A percentile compares a stretch with the other conserved stretches of the same genome.
These are phyloP conservation scores for Primulina eburnea DNA, from an alignment of 257 asterid genomes.

Conservation along the genomic window DNA sequence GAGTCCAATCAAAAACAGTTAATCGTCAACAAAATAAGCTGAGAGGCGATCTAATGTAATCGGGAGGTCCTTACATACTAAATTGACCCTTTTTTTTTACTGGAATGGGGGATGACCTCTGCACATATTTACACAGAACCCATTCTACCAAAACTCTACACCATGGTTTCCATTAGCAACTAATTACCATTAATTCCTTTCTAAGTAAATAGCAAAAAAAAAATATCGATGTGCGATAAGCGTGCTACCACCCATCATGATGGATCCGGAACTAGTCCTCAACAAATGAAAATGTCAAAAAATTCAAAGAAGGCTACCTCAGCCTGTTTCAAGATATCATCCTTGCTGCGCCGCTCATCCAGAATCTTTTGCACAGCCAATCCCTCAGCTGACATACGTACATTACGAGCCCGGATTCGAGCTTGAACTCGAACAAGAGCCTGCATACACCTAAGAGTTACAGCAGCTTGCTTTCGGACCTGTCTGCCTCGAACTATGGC, in stretches of 20 bases:
- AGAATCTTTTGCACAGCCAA: slow-evolving; percentile 77
- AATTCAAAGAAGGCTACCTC: slow-evolving; percentile 47
- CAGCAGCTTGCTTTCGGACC: slow-evolving; percentile 93
- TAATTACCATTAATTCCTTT: too few species aligned
- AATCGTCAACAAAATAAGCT: background rate
- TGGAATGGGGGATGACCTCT: too few species aligned
- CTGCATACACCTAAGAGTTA: slow-evolving; percentile 96
- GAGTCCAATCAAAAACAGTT: background rate
- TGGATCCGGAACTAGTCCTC: background rate
- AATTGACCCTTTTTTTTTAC: too few species aligned
- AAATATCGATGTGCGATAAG: too few species aligned
- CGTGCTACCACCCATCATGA: too few species aligned
- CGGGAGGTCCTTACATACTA: background rate
- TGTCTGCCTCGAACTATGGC: slow-evolving; percentile 90
- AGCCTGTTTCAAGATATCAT: slow-evolving; percentile 60
- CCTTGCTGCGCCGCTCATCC: slow-evolving; percentile 56
- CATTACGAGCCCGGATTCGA: slow-evolving; percentile 84
- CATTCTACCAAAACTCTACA: too few species aligned
- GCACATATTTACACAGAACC: too few species aligned
- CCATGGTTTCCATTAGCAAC: too few species aligned
- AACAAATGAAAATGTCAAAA: background rate
- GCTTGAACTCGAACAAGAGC: slow-evolving; percentile 98
- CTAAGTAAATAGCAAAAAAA: too few species aligned
- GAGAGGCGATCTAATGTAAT: background rate
- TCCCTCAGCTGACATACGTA: slow-evolving; percentile 82